A percentile compares a stretch with the other conserved stretches of the same genome.
Evolutionary conservation across 768 basidiomycete genomes (phyloP).

Genomic region (Boletus insuetus): DNA sequence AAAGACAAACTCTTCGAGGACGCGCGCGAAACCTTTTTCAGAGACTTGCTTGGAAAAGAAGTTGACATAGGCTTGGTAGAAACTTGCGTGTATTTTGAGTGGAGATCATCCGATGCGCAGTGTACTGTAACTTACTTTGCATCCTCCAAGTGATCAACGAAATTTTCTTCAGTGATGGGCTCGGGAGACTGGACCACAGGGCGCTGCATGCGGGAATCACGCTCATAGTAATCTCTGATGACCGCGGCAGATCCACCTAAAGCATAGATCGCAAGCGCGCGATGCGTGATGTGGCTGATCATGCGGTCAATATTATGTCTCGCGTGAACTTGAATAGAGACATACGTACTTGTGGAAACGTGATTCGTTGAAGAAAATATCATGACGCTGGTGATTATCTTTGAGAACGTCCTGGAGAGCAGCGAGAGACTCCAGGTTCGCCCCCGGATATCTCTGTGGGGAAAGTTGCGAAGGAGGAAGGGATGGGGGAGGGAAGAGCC

Average conservation of each 20-base stretch:
- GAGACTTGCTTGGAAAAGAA: conserved; percentile 24
- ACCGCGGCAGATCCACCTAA: conserved; percentile 23
- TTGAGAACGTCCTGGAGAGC: conserved; percentile 36
- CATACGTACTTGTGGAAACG: conserved; percentile 50
- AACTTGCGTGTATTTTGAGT: conserved; percentile 12
- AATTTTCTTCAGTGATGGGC: conserved; percentile 23
- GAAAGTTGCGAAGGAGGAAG: conserved; percentile 24
- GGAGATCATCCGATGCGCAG: neutral
- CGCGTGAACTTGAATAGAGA: neutral
- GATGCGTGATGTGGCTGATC: conserved; percentile 30
- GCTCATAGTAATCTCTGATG: conserved; percentile 27
- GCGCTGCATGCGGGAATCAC: conserved; percentile 20
- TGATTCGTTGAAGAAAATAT: conserved; percentile 47
- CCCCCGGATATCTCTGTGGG: conserved; percentile 30
- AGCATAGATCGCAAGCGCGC: conserved; percentile 29
- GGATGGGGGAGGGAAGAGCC: conserved; percentile 26
- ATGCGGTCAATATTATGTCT: neutral
- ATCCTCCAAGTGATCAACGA: conserved; percentile 23
- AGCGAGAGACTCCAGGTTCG: conserved; percentile 18
- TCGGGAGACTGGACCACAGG: conserved; percentile 24
- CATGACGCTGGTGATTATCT: conserved; percentile 47
- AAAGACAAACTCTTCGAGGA: conserved; percentile 31
- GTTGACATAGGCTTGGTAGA: conserved; percentile 23
- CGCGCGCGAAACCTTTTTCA: conserved; percentile 13
- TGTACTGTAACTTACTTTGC: conserved; percentile 16